A percentile compares a stretch with the other conserved stretches of the same genome.
phyloP scores from a whole-genome alignment of 306 rosid species.

The Malus sylvestris region DNA sequence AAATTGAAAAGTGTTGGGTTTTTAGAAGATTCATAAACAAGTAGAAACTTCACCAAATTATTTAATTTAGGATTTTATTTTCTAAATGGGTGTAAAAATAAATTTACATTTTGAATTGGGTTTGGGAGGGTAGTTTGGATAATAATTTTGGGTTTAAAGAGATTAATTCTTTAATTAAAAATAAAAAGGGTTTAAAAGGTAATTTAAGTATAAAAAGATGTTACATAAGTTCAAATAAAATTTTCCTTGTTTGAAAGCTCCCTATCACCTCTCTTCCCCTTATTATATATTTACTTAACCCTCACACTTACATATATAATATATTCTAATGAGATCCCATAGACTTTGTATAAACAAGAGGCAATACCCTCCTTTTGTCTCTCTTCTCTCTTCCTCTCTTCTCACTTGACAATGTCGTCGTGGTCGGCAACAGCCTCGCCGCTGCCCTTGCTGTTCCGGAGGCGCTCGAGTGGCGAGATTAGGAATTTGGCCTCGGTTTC shows the following conservation, averaged over 20 bases:
- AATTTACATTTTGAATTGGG: too few species aligned
- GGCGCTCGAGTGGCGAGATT: conserved; percentile 46
- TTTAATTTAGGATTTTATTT: too few species aligned
- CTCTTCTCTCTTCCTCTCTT: not conserved
- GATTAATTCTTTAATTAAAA: too few species aligned
- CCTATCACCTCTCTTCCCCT: conserved; percentile 5
- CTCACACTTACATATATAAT: not conserved
- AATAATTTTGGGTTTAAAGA: too few species aligned
- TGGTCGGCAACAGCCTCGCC: conserved; percentile 28
- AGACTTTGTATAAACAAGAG: not conserved
- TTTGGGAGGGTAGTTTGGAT: too few species aligned
- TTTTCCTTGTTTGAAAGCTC: conserved; percentile 9
- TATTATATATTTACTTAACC: not conserved
- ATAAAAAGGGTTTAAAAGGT: too few species aligned
- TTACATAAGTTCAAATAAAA: too few species aligned
- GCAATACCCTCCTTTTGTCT: not conserved
- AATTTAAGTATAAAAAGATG: too few species aligned
- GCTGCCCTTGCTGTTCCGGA: conserved; percentile 36
- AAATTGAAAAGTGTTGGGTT: too few species aligned
- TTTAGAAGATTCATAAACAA: too few species aligned
- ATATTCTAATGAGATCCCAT: not conserved
- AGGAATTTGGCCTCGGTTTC: conserved; percentile 61
- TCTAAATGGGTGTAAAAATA: too few species aligned
- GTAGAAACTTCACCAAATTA: too few species aligned
- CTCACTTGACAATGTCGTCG: conserved; percentile 14